phyloP scores from a whole-genome alignment of 306 rosid genomes.

The Cicer cuneatum region DNA sequence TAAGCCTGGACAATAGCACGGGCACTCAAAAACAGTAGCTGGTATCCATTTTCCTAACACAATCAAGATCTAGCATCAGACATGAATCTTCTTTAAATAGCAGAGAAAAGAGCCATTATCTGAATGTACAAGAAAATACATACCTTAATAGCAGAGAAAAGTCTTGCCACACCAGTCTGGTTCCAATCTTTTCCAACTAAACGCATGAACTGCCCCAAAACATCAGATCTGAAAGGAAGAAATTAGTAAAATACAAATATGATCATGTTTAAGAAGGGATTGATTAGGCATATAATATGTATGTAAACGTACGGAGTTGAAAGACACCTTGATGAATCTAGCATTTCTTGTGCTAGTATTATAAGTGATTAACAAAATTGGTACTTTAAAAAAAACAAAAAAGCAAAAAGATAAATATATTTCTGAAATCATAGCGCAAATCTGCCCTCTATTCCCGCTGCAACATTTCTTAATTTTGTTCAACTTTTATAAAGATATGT shows the following conservation, averaged over 20 bases:
- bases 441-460: background rate
- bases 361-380: background rate
- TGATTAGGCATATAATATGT: background rate
- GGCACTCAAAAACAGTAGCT: slow-evolving; percentile 94
- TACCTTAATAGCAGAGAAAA: slow-evolving; percentile 93
- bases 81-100: slow-evolving; percentile 36
- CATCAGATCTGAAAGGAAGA: slow-evolving; percentile 79
- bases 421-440: slow-evolving; percentile 19
- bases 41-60: slow-evolving; percentile 96
- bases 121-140: slow-evolving; percentile 6
- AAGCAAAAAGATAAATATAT: too few species aligned
- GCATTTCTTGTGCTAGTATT: slow-evolving; percentile 6
- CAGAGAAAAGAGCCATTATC: background rate
- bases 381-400: background rate
- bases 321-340: background rate
- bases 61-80: slow-evolving; percentile 33
- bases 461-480: slow-evolving; percentile 1
- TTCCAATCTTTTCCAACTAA: slow-evolving; percentile 97
- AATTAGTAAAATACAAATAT: background rate
- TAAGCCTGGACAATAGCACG: slow-evolving; percentile 98
- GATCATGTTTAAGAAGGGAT: background rate
- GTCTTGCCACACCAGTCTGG: slow-evolving; percentile 92
- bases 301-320: background rate
- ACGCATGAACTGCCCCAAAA: slow-evolving; percentile 99
- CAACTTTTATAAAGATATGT: slow-evolving; percentile 30